phyloP scores from a whole-genome alignment of 176 grass and related monocot genomes.

The Panicum miliaceum region DNA sequence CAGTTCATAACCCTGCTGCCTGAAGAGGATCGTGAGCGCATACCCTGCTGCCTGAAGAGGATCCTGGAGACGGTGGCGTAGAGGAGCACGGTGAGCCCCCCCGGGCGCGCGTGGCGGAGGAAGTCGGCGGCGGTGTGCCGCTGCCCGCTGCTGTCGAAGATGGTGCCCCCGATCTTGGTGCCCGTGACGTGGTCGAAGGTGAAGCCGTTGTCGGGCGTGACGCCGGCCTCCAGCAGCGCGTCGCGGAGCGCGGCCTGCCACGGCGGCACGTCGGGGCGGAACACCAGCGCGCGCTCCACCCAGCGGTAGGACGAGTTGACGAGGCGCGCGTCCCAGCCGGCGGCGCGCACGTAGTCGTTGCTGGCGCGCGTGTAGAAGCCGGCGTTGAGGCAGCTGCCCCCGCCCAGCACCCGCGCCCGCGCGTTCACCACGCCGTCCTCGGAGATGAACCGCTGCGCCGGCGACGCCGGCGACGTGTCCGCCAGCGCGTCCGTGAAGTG shows the following conservation, averaged over 20 bases:
- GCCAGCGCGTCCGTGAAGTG: conserved; percentile 54
- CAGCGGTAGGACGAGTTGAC: conserved; percentile 71
- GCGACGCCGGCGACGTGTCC: conserved; percentile 37
- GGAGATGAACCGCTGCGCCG: conserved; percentile 60
- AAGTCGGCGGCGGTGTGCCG: conserved; percentile 85
- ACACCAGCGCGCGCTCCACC: conserved; percentile 80
- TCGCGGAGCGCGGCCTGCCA: conserved; percentile 77
- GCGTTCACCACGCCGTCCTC: conserved; percentile 85
- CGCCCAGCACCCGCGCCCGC: conserved; percentile 72
- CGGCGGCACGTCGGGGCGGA: conserved; percentile 57
- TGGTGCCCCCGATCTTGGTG: conserved; percentile 91
- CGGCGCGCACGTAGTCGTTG: conserved; percentile 49
- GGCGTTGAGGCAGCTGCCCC: conserved; percentile 83
- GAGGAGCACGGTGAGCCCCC: conserved; percentile 64
- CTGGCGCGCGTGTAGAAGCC: conserved; percentile 90
- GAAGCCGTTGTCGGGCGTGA: conserved; percentile 78
- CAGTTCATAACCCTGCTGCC: neutral
- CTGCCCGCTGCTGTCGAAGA: conserved; percentile 68
- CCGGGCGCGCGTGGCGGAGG: conserved; percentile 67
- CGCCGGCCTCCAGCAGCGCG: conserved; percentile 74
- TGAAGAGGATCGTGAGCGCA: conserved; percentile 47
- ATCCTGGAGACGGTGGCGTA: conserved; percentile 59
- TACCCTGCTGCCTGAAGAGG: conserved; percentile 70
- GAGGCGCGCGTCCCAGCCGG: conserved; percentile 57
- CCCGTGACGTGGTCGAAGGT: conserved; percentile 81